Base-by-base conservation (phyloP, 306 rosid species). In the Vigna hirtella region DNA sequence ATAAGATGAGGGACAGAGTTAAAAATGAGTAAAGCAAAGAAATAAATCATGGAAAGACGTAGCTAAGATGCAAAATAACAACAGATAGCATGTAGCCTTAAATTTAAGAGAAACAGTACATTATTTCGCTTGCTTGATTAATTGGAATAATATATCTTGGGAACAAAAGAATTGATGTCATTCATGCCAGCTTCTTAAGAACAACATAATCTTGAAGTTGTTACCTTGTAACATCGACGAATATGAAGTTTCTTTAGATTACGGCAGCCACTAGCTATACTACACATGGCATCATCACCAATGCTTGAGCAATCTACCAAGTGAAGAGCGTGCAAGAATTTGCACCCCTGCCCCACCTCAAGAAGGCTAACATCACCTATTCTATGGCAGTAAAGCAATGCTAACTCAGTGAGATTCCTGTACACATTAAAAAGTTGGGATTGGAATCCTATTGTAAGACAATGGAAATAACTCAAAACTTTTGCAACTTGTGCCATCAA, bases 191-290 rank as follows among this genome's bases (percentile, higher is more conserved):
- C 51, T 61, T 67, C 40, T 17, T 68, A 73, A 34, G 49, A 28
- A 58, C 61, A 24, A 59, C 49, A 69, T 7, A 47, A 53, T 48
- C 66, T 55, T 38, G n/a, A 67, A 73, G 12, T 49, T 57, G 76
- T 74, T 80, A 90, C 94, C 96, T 93, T 93, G 79, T 90, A 88
- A 81, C 98, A 93, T 47, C 98, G 90, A 13, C 87, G 93, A 82
- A 90, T 87, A 56, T 89, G 92, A 78, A 93, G 94, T 77, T 89
- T 93, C 93, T 93, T 90, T 85, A 93, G 77, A 61, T 77, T 93
- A 70, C 71, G 70, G 81, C 98, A 93, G 73, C 98, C 98, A 59
- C 59, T 77, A 36, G 96, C 98, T 78, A 93, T 86, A 51, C 89
- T 76, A 49, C 94, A 88, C 78, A 93, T 83, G 76, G 89, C 93